Conservation (phyloP, 2,329 filamentous ascomycete species). For the Coniochaeta pulveracea region DNA sequence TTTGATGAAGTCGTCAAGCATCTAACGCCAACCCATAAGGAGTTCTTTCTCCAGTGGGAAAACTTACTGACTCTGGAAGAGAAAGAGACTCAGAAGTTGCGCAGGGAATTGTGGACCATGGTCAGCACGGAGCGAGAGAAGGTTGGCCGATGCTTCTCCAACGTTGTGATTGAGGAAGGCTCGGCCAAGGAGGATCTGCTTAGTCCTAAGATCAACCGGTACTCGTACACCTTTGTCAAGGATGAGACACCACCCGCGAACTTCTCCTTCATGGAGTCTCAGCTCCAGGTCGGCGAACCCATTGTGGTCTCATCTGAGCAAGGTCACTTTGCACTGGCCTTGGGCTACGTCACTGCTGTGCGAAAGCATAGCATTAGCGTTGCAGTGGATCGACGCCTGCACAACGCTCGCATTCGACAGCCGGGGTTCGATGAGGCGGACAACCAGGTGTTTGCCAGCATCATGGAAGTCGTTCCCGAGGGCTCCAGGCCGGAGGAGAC, state of each 20-base stretch:
- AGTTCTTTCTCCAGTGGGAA: conserved; percentile 95
- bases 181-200: conserved; percentile 59
- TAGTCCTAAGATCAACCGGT: conserved; percentile 81
- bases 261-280: conserved; percentile 86
- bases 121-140: conserved; percentile 78
- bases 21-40: conserved; percentile 60
- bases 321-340: conserved; percentile 88
- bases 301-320: conserved; percentile 94
- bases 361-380: conserved; percentile 69
- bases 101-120: conserved; percentile 94
- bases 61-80: conserved; percentile 88
- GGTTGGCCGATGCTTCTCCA: conserved; percentile 78
- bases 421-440: conserved; percentile 61
- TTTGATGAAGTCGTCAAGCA: conserved; percentile 75
- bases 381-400: conserved; percentile 79
- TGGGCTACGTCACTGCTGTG: conserved; percentile 78
- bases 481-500: conserved; percentile 39
- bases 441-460: conserved; percentile 82
- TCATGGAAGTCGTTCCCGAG: conserved; percentile 70
- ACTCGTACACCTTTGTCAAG: conserved; percentile 76
- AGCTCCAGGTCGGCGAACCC: conserved; percentile 77
- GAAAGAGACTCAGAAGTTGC: conserved; percentile 74
- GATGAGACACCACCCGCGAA: conserved; percentile 41
- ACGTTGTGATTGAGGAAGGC: conserved; percentile 72
- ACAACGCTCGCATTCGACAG: conserved; percentile 70